Base-by-base conservation (phyloP, 345 rosid species). In the Cardamine resedifolia region DNA sequence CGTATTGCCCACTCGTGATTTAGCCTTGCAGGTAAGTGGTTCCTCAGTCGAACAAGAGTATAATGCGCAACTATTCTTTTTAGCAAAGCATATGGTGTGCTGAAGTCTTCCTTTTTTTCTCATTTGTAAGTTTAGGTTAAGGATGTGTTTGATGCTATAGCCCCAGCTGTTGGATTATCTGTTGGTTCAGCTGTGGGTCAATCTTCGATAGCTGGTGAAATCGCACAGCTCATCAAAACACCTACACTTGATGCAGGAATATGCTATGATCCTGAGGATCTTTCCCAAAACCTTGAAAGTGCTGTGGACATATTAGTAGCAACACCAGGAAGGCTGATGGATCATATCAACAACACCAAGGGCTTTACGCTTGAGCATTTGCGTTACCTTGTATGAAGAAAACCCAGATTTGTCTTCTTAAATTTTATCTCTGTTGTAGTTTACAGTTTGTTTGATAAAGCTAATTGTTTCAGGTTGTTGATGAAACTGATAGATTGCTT, bases 321-420 rank as follows among this genome's bases (percentile, higher is more conserved):
- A 53, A 95, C 97, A 57, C 99, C 97, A 4, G 99, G 99, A 76
- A 88, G 99, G 81, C 88, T 95, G n/a, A 85, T 91, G 96, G 99
- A 95, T 47, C 97, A 95, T 79, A 91, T 91, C 43, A 88, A 83
- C 77, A 77, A 78, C 75, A 95, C 99, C 6, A 83, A 84, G 73
- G 98, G 97, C 26, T 95, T 95, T 74, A 91, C 96, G 1, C 90
- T 91, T 36, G 96, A 95, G 84, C 97, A 95, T 79, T 91, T 95
- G 27, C 75, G 90, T 81, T 95, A 85, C 84, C 96, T 95, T 79
- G 98, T 95, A 87, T 79, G 91, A 58, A 66, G 31, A 57, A 36
- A 11, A 18, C 24, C 23, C 14, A 59, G 59, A 15, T 66, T 60
- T 48, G 21, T 10, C 24, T 58, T 51, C 21, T 26, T 56, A 51